Percentiles rank a stretch among this genome's conserved stretches.
Conservation (phyloP, 352 stramenopile genomes). For the Phytophthora foliorum region DNA sequence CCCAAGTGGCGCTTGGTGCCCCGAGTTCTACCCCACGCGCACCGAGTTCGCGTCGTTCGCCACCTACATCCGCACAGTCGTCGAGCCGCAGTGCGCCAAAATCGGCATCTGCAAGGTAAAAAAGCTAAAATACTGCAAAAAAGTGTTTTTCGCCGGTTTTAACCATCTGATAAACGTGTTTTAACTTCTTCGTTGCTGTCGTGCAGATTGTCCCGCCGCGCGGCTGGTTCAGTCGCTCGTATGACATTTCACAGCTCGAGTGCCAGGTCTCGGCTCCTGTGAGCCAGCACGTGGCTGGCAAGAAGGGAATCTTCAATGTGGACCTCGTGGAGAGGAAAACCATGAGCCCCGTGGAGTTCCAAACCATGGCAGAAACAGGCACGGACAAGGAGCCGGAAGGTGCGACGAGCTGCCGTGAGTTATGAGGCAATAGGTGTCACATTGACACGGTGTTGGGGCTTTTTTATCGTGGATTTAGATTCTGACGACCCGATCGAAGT, state of each 20-base stretch:
- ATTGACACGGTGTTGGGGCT: not conserved
- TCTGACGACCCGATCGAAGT: constrained; percentile 59
- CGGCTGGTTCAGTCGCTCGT: constrained; percentile 82
- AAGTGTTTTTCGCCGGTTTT: not conserved
- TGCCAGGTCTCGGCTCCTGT: constrained; percentile 72
- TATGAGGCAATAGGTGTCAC: not conserved
- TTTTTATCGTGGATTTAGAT: constrained; percentile 28
- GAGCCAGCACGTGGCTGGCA: constrained; percentile 89
- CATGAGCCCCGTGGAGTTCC: constrained; percentile 73
- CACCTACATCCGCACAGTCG: constrained; percentile 85
- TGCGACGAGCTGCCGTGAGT: not conserved
- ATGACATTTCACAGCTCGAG: constrained; percentile 63
- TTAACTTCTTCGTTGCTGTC: not conserved
- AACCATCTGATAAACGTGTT: constrained; percentile 2
- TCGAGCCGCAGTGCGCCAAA: constrained; percentile 78
- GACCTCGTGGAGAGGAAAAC: constrained; percentile 90
- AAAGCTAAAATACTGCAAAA: constrained; percentile 5
- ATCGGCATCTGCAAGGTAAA: constrained; percentile 93
- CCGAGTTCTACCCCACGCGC: constrained; percentile 87
- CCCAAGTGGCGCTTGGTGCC: constrained; percentile 64
- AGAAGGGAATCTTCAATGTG: constrained; percentile 92
- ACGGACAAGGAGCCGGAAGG: constrained; percentile 44
- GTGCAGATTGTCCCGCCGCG: constrained; percentile 69
- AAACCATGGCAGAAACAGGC: constrained; percentile 49
- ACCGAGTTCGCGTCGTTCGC: constrained; percentile 90